Evolutionary conservation across 495 filamentous ascomycete species (phyloP).

Genomic region (Talaromyces wortmannii): DNA sequence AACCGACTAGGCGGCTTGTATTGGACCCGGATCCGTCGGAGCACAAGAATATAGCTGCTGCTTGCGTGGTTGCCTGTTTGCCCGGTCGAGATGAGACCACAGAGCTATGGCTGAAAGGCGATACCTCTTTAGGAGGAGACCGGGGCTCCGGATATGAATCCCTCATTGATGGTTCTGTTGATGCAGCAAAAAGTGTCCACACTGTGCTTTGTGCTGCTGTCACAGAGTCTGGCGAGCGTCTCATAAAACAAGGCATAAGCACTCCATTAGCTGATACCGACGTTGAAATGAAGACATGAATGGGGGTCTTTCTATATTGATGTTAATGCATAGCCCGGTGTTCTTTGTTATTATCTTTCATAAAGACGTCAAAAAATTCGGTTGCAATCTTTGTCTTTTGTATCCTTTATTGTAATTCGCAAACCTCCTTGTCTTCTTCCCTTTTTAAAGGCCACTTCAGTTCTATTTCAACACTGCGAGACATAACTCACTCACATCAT

Average conservation of each 20-base stretch:
- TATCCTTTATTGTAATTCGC: too few relatives aligned
- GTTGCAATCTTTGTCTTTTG: not conserved
- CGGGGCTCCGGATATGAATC: constrained; percentile 35
- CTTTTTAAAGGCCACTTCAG: too few relatives aligned
- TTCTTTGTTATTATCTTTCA: not conserved
- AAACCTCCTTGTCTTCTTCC: too few relatives aligned
- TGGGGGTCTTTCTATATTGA: not conserved
- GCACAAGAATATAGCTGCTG: constrained; percentile 60
- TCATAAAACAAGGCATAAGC: constrained; percentile 8
- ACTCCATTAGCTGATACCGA: constrained; percentile 1
- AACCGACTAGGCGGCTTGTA: constrained; percentile 44
- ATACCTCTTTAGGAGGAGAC: constrained; percentile 31
- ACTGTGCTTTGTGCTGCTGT: constrained; percentile 53
- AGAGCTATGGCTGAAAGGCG: constrained; percentile 88
- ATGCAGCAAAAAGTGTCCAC: constrained; percentile 53
- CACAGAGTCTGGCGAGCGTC: constrained; percentile 41
- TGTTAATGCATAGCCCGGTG: not conserved
- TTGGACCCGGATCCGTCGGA: constrained; percentile 82
- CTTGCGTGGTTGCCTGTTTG: constrained; percentile 87
- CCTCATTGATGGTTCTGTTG: constrained; percentile 56
- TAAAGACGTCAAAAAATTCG: not conserved
- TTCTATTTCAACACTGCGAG: too few relatives aligned
- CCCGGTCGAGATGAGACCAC: constrained; percentile 85
- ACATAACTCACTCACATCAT: too few relatives aligned
- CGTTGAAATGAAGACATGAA: constrained; percentile 8